Conservation (phyloP, 257 asterid genomes). For the Fraxinus excelsior region DNA sequence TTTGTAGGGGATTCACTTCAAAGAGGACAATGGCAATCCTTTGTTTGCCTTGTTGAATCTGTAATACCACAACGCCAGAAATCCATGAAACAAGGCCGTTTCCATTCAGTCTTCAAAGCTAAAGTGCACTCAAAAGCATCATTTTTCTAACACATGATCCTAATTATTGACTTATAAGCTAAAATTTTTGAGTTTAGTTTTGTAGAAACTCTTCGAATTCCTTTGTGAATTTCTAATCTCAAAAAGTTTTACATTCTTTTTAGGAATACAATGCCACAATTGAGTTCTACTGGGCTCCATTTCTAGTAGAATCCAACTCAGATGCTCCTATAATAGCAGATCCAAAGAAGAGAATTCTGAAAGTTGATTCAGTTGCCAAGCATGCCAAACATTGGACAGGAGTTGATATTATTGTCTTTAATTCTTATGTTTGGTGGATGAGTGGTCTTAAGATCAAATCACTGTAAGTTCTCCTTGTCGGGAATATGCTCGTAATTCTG, state of each 20-base stretch:
- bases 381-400: conserved; percentile 85
- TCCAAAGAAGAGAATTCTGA: conserved; percentile 73
- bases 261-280: conserved; percentile 78
- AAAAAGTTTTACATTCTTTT: neutral
- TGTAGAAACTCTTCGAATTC: neutral
- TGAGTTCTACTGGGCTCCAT: conserved; percentile 95
- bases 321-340: conserved; percentile 60
- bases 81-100: conserved; percentile 70
- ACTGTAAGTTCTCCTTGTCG: conserved; percentile 44
- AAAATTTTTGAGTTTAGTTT: neutral
- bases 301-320: conserved; percentile 77
- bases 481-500: neutral
- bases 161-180: neutral
- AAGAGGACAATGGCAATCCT: conserved; percentile 95
- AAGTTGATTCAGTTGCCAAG: conserved; percentile 79
- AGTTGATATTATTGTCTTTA: conserved; percentile 80
- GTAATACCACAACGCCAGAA: conserved; percentile 62
- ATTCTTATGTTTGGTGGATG: conserved; percentile 97
- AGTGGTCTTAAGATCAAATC: conserved; percentile 78
- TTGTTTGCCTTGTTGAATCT: conserved; percentile 79
- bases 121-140: conserved; percentile 25
- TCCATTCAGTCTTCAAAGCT: conserved; percentile 49
- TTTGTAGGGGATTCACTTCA: conserved; percentile 93
- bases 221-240: neutral
- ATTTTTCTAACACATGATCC: neutral